Evolutionary conservation across 2,329 filamentous ascomycete genomes (phyloP), one percentile per base, ranked within the genome.

Genomic region (Aspergillus sp.): DNA sequence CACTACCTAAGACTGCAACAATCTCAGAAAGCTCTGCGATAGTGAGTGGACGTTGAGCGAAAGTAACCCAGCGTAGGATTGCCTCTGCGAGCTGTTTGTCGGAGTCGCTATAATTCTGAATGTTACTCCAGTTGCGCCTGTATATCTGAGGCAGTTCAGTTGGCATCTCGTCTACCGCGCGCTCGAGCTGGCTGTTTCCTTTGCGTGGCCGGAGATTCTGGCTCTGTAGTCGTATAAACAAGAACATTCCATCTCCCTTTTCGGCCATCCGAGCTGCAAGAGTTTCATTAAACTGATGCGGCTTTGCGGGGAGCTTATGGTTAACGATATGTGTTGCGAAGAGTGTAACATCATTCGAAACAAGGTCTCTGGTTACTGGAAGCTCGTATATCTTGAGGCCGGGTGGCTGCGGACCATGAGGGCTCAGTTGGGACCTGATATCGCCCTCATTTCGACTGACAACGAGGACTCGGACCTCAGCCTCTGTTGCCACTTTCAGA

Each of bases 21-120:
- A 38, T 17, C 11, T 53, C 51, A 3, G 51, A 18, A 12, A 53
- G 43, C 42, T 53, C 26, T 20, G 32, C 12, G 5, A 53, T 30
- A 4, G 42, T 53, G 4, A 53, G 51, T 9, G 42, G 51, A 8
- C 32, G 41, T 9, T 18, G 3, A 8, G 51, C 30, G 18, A 53
- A 53, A 5, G 20, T 30, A 3, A 53, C 51, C 51, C 51, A 53
- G 13, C 51, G 51, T 5, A 53, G 34, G 11, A 53, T 53, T 41
- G 51, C 30, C 17, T 53, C 42, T 1, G 51, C 51, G 3, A 42
- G 51, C 8, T 24, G 32, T 15, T 30, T 45, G 22, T 53, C 51
- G 2, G 51, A 53, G 12, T 12, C 8, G 2, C 30, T 17, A 12
- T 24, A 30, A 26, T 11, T 17, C 20, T 45, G 42, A 9, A 53